Base-by-base conservation (phyloP, 2,329 filamentous ascomycete genomes). In the Diaporthe velutina region DNA sequence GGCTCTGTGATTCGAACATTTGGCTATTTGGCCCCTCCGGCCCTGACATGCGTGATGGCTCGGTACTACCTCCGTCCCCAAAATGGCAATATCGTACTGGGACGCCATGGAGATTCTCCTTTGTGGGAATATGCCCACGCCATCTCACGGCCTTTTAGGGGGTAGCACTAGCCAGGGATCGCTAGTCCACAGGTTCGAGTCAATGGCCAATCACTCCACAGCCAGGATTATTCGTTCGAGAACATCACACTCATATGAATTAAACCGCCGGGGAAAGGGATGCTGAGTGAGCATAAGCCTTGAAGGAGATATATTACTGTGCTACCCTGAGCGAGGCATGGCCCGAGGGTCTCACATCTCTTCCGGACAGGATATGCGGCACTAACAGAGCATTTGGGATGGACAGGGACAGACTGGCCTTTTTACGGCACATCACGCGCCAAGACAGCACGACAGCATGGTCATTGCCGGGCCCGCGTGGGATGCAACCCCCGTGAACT, bases 41-140 rank as follows among this genome's bases (percentile, higher is more conserved):
- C 19, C 17, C 25, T 19, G 40, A 45, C 0, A 12, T 30, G 58
- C 33, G 38, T 45, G 60, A 22, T n/a, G 9, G 25, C 60, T 64
- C 60, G 60, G 60, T 33, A 19, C 25, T 45, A 30, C 25, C 60
- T 64, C 60, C 60, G 60, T 64, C 17, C 60, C 60, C 28, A 64
- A 64, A 64, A 64, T 40, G 60, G 60, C 25, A 64, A 64, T n/a
- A 64, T 64, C 40, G 19, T 13, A 33, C 60, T 64, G 38, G 38
- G 25, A 28, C 40, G 40, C 60, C 42, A 15, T 30, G 40, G 25
- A 33, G 60, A 64, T 64, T 64, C 60, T 64, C 60, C 60, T 45
- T 48, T 48, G 60, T 64, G 40, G 58, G 38, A 64, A 64, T 64
- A 38, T 64, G 58, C 58, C 54, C 55, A 58, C 30, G 54, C 55